These are phyloP conservation scores for Pichia kudriavzevii DNA, from an alignment of 1,139 yeast species.

Conservation along the genomic window DNA sequence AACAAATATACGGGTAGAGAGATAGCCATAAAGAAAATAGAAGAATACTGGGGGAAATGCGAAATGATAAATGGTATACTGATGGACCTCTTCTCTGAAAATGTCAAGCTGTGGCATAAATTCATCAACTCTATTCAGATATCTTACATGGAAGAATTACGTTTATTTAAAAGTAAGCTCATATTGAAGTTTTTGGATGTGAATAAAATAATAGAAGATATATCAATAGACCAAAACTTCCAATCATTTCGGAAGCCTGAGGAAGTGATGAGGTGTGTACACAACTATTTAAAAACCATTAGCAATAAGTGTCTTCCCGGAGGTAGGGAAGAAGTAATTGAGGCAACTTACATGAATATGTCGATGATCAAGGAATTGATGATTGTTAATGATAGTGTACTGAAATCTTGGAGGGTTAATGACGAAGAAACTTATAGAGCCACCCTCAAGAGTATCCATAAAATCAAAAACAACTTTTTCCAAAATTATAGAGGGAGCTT, in stretches of 20 bases:
- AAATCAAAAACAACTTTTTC: slow-evolving; percentile 9
- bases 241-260: too few relatives aligned
- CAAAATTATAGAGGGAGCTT: slow-evolving; percentile 3
- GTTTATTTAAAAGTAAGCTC: slow-evolving; percentile 13
- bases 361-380: slow-evolving; percentile 7
- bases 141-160: slow-evolving; percentile 3
- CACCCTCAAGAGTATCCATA: slow-evolving; percentile 2
- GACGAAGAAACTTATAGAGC: neutral
- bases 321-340: slow-evolving; percentile 1
- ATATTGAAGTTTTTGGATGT: slow-evolving; percentile 12
- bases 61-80: slow-evolving; percentile 1
- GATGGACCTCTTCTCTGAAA: neutral
- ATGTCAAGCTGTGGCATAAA: slow-evolving; percentile 13
- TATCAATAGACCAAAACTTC: too few relatives aligned
- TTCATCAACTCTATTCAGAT: slow-evolving; percentile 14
- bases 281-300: slow-evolving; percentile 1
- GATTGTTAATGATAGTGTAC: slow-evolving; percentile 1
- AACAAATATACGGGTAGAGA: slow-evolving; percentile 7
- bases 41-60: slow-evolving; percentile 3
- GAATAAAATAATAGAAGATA: slow-evolving; percentile 13
- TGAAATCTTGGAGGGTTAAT: slow-evolving; percentile 2
- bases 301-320: neutral
- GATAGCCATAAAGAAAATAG: slow-evolving; percentile 9
- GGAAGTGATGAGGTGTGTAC: too few relatives aligned
- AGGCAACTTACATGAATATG: slow-evolving; percentile 6